These are phyloP conservation scores for Rhizophagus clarus DNA, from an alignment of 192 early-diverging fungal genomes.

Conservation along the genomic window DNA sequence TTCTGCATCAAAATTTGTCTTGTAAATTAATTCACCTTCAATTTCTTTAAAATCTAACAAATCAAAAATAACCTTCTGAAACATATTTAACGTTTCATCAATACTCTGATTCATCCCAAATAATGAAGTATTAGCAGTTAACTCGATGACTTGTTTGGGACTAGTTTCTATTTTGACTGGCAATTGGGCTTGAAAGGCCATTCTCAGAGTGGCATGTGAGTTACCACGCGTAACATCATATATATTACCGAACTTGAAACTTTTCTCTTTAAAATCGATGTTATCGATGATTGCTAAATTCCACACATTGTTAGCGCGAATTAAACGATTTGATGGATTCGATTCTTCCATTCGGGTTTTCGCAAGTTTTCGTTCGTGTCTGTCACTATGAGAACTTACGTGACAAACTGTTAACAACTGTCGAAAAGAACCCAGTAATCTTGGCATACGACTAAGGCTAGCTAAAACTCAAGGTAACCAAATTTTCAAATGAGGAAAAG, in stretches of 20 bases:
- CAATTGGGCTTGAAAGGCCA: neutral
- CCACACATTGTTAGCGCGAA: neutral
- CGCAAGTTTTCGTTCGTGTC: neutral
- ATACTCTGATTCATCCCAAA: neutral
- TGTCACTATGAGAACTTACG: neutral
- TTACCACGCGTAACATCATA: neutral
- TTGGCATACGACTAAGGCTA: too few species aligned
- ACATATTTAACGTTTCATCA: too few species aligned
- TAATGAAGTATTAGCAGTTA: neutral
- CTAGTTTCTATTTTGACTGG: neutral
- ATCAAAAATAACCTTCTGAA: too few species aligned
- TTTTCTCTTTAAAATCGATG: neutral
- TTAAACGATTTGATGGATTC: neutral
- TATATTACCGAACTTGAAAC: neutral
- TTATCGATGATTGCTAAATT: neutral
- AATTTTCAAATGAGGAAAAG: too few species aligned
- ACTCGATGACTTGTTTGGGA: neutral
- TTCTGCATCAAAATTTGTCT: neutral
- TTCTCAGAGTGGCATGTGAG: neutral
- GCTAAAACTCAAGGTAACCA: too few species aligned
- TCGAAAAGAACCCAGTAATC: too few species aligned
- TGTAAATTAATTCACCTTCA: too few species aligned
- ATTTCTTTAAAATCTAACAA: too few species aligned
- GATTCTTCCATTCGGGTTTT: neutral
- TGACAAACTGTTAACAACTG: neutral